Percentiles rank a stretch among this genome's conserved stretches.
phyloP scores from a whole-genome alignment of 2,329 filamentous ascomycete species.

The Pochonia chlamydosporia region DNA sequence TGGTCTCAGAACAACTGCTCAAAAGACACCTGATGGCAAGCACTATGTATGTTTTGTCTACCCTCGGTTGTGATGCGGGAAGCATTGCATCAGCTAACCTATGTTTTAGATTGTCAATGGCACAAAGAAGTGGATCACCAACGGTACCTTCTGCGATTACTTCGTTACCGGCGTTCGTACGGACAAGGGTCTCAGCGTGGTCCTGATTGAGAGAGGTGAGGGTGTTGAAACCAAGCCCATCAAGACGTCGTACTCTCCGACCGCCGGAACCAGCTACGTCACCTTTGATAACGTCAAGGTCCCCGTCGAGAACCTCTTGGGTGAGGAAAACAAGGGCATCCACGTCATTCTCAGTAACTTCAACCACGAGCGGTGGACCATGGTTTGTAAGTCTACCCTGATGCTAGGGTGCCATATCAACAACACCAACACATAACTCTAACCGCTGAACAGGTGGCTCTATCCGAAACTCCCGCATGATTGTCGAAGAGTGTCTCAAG shows the following conservation, averaged over 20 bases:
- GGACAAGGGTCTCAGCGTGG: constrained; percentile 70
- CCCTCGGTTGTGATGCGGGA: too few species aligned
- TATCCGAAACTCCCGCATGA: constrained; percentile 57
- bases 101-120: constrained; percentile 52
- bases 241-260: constrained; percentile 75
- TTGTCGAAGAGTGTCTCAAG: constrained; percentile 80
- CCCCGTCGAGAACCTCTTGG: constrained; percentile 69
- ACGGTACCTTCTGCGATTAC: constrained; percentile 75
- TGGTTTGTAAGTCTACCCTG: constrained; percentile 57
- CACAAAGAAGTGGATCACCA: constrained; percentile 83
- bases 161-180: constrained; percentile 78
- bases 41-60: constrained; percentile 51
- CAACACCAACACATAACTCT: constrained; percentile 7
- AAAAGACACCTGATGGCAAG: constrained; percentile 69
- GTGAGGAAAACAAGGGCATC: constrained; percentile 81
- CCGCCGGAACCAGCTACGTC: constrained; percentile 73
- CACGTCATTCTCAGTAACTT: constrained; percentile 81
- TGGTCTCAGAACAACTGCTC: constrained; percentile 70
- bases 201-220: constrained; percentile 68
- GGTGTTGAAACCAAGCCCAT: constrained; percentile 71
- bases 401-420: background rate
- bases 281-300: constrained; percentile 86
- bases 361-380: constrained; percentile 80
- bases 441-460: constrained; percentile 37
- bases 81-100: background rate